Base-by-base conservation (phyloP, 116 monocot genomes). In the Dioscorea cayenensis region DNA sequence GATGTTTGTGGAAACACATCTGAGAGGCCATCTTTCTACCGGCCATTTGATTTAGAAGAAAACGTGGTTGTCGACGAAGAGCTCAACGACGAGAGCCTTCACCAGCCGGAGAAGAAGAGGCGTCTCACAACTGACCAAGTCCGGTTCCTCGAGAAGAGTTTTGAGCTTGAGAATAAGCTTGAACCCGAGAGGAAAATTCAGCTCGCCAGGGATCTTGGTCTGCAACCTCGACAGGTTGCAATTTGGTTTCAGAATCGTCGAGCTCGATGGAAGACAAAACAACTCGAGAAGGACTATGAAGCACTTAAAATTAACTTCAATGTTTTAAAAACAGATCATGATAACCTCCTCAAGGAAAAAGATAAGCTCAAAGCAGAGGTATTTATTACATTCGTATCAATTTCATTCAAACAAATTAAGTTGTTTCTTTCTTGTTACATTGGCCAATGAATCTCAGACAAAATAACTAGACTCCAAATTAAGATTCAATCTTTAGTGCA, bases 191-290 rank as follows among this genome's bases (percentile, higher is more conserved):
- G 84, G 74, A 90, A 90, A 58, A 51, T 82, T 52, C 82, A 86
- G 74, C 76, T 90, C 3, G 86, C 90, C 3, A 79, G 60, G 75
- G 82, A 79, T 38, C 82, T 90, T 0, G 87, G 84, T 0, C 68
- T 90, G 75, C 82, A 87, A 48, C 90, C 90, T 0, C 66, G 87
- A 28, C 90, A 90, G 67, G 80, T 90, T 17, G 90, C 90, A 0
- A 82, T 90, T 13, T 90, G 90, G 90, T 90, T 86, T 74, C 90
- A 90, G 80, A 90, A 90, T 67, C 84, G 90, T 16, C 74, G 87
- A 14, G 90, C 87, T 3, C 71, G 90, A 28, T 90, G 90, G 90
- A 90, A 90, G 82, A 84, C 84, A 0, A 90, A 90, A 73, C 90
- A 86, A 71, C 71, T 90, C 0, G 87, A 90, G 82, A 86, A 78